Evolutionary conservation across 441 rosid genomes (phyloP), one percentile per base, ranked within the genome.

Genomic region (Pelargonium citronellum): DNA sequence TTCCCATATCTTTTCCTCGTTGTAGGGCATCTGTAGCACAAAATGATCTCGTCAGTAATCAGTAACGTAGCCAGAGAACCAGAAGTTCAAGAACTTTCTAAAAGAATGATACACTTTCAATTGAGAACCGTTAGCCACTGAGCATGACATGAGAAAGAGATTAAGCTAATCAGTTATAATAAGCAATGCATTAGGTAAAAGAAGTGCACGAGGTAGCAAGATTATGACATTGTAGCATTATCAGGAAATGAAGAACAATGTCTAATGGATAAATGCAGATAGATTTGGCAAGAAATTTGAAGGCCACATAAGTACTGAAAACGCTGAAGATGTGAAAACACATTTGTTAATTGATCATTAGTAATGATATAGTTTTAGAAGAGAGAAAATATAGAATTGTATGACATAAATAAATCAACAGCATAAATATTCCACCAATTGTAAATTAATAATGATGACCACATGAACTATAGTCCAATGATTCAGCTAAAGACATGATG

Each of bases 1-100:
- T 64, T 85, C 82, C 96, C 96, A 87, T 74, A 88, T 76, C 58
- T 82, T 71, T 61, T 81, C 84, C 77, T 86, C 89, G 46, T 68
- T 77, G 65, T 74, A 65, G 2, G 69, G 2, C 5, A 57, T 74
- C 86, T 85, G 75, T 78, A 69, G 43, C 64, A 74, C 17, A 62
- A 71, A 17, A 19, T 19, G 3, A 17, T n/a, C 19, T 51, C 1
- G 17, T 51, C 12, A 51, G 12, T 1, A 43, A 7, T 43, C 47
- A 9, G 57, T 51, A n/a, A 3, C 57, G 11, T n/a, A 7, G 13
- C 15, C n/a, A n/a, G 5, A 0, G 10, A 55, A 55, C 61, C 8
- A 7, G 1, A 43, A 10, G 12, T 34, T 34, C 7, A 43, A 43
- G 47, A 43, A 43, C 11, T 43, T 43, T 9, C 47, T 7, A 43